Base-by-base conservation (phyloP, 1,284 basidiomycete species). In the Wolfiporia cocos region DNA sequence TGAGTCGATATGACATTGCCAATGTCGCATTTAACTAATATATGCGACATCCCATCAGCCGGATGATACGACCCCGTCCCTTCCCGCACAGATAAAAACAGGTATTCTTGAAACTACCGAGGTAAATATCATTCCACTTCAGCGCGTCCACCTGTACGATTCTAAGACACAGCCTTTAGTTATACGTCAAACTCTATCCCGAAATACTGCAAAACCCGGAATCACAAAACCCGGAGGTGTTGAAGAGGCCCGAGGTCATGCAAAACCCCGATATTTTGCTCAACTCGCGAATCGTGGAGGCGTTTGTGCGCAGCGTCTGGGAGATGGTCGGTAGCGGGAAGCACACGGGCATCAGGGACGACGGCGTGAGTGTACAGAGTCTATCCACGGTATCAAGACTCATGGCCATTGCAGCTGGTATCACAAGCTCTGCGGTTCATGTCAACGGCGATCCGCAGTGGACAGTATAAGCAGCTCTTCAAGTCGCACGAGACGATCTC, bases 401-500 rank as follows among this genome's bases (percentile, higher is more conserved):
- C 66, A 21, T 28, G 26, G 26, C 19, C 42, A 48, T 32, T 39
- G 4, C 51, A 92, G 83, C 81, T 98, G 37, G 92, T 98, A 24
- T 88, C 91, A n/a, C 91, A 93, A 64, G 86, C 92, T 1, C 76
- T 98, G 37, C 78, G 85, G 14, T 98, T 98, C 69, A 78, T 99
- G 46, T 93, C 92, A 1, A 91, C 90, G 0, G 87, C 92, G 2
- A 94, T 98, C 53, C 90, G 92, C 46, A 84, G 84, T 11, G 86
- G 86, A 2, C 76, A 82, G 56, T 91, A 91, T 67, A 81, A 76
- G 49, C 47, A 68, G 1, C 66, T 87, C 1, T 87, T 85, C 64
- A 79, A 68, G 44, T 82, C 92, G 31, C 70, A 72, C 5, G 81
- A 86, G 4, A 94, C 89, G 2, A 85, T 98, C 50, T 79, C 82